phyloP scores from a whole-genome alignment of 805 yeast genomes.

The Candida cerambycidarum region DNA sequence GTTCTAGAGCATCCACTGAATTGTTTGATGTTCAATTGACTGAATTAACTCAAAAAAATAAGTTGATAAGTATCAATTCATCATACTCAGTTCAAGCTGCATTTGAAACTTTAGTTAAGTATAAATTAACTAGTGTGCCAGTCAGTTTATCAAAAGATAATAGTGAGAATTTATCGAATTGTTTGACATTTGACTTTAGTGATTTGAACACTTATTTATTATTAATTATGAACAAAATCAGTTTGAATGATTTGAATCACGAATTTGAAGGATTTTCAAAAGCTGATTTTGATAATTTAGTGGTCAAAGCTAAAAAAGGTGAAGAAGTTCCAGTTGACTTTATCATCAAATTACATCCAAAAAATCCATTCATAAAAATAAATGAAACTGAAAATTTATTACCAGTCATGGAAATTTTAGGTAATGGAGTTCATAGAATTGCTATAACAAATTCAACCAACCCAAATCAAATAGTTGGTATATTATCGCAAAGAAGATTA shows the following conservation, averaged over 20 bases:
- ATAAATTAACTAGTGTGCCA: slow-evolving; percentile 85
- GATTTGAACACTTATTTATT: slow-evolving; percentile 86
- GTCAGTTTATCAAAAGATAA: slow-evolving; percentile 45
- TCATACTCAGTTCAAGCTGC: slow-evolving; percentile 81
- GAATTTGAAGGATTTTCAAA: slow-evolving; percentile 28
- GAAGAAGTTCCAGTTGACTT: slow-evolving; percentile 90
- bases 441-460: slow-evolving; percentile 58
- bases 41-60: slow-evolving; percentile 76
- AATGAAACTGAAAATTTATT: slow-evolving; percentile 66
- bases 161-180: slow-evolving; percentile 47
- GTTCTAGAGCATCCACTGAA: slow-evolving; percentile 36
- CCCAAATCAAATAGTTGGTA: slow-evolving; percentile 64
- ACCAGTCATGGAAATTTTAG: slow-evolving; percentile 79
- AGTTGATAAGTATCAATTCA: slow-evolving; percentile 68
- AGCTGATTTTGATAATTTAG: slow-evolving; percentile 28
- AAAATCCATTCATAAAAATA: slow-evolving; percentile 83
- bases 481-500: slow-evolving; percentile 86
- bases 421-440: slow-evolving; percentile 93
- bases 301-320: slow-evolving; percentile 74
- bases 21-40: slow-evolving; percentile 74
- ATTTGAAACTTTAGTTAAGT: slow-evolving; percentile 68
- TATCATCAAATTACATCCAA: slow-evolving; percentile 79
- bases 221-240: slow-evolving; percentile 74
- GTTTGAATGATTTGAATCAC: slow-evolving; percentile 33
- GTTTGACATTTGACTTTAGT: slow-evolving; percentile 86